Evolutionary conservation across 306 rosid genomes (phyloP), one percentile per base, ranked within the genome.

Genomic region (Acacia acuminata): DNA sequence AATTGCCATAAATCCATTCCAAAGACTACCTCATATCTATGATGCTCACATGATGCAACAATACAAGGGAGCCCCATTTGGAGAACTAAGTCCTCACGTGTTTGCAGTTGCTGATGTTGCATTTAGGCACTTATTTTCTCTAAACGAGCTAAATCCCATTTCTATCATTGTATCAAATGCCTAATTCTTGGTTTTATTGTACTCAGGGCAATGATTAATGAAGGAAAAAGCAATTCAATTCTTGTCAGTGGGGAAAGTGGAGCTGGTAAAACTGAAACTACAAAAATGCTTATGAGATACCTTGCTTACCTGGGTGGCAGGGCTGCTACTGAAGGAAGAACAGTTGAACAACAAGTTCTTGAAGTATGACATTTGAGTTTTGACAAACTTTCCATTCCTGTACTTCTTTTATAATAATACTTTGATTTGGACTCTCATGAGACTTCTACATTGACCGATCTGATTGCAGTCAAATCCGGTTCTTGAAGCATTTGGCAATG

Each of bases 171-270:
- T 69, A 81, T 56, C 63, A 63, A 81, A 80, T 73, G 56, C 11
- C 47, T 75, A 75, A 42, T 61, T 82, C 25, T 83, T 67, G 74
- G 75, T 77, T 78, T 60, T 58, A 69, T 73, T 16, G 67, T 82
- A 85, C 74, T 77, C 92, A 96, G 99, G 94, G 99, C 98, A 47
- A 96, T 96, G 99, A 63, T 94, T 60, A 84, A 86, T 16, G 98
- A 94, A 89, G 88, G 91, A 82, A 96, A 94, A 85, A 94, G 97
- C 91, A 96, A 96, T 91, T 92, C 99, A 48, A 96, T 96, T 84
- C 90, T 96, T 68, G 99, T 94, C 88, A 96, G 98, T 82, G 99
- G 99, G 78, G 99, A 96, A 90, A 96, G 98, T 91, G 99, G 98
- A 88, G 99, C 99, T 16, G 99, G 99, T 85, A 96, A 96, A 92